These are phyloP conservation scores for Pleurotus eryngii DNA, from an alignment of 768 basidiomycete species.

Conservation along the genomic window DNA sequence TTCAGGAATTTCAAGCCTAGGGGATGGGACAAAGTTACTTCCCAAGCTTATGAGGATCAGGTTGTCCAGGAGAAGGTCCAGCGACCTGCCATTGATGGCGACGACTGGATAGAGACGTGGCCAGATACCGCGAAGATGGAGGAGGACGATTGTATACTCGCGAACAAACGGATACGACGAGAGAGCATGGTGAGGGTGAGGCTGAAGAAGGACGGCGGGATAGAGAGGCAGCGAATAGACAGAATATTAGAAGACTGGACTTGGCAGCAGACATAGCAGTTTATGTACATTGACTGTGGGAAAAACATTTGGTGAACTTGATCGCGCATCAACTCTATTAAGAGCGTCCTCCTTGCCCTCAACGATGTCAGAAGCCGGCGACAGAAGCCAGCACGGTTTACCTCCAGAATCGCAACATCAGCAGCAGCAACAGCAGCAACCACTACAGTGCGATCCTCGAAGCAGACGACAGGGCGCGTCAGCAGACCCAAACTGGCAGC, in stretches of 20 bases:
- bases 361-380: constrained; percentile 2
- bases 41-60: constrained; percentile 39
- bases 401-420: neutral
- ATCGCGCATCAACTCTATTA: neutral
- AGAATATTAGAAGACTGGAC: constrained; percentile 66
- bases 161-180: constrained; percentile 36
- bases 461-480: constrained; percentile 4
- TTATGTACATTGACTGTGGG: constrained; percentile 12
- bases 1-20: constrained; percentile 72
- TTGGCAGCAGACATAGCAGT: constrained; percentile 33
- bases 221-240: constrained; percentile 73
- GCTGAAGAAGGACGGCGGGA: constrained; percentile 41
- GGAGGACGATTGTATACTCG: constrained; percentile 33
- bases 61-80: constrained; percentile 31
- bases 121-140: constrained; percentile 25
- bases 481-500: constrained; percentile 13
- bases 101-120: constrained; percentile 47
- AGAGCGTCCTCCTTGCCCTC: neutral
- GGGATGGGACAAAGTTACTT: constrained; percentile 55
- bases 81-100: constrained; percentile 32
- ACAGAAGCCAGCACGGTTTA: neutral
- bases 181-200: constrained; percentile 59
- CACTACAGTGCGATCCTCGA: neutral
- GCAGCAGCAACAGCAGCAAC: neutral
- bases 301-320: constrained; percentile 7